phyloP scores from a whole-genome alignment of 352 stramenopile species.

The Phytopythium aichiense region DNA sequence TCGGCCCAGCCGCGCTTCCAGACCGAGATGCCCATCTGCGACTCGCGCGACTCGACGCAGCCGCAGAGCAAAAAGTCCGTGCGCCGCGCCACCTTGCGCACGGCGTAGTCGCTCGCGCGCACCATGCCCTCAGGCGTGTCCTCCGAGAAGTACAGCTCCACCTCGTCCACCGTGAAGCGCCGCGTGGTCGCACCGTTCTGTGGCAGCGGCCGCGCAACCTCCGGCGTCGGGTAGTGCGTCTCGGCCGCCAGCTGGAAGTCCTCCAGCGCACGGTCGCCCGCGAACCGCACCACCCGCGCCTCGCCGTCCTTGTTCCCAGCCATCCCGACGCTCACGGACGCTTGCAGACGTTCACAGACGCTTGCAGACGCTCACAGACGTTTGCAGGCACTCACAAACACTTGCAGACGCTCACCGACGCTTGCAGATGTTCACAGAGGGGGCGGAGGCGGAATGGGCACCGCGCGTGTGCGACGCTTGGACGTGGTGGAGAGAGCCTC shows the following conservation, averaged over 20 bases:
- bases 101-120: conserved; percentile 30
- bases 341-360: too few relatives aligned
- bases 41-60: conserved; percentile 36
- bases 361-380: too few relatives aligned
- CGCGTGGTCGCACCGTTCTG: conserved; percentile 42
- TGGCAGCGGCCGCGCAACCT: conserved; percentile 23
- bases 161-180: conserved; percentile 56
- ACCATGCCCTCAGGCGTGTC: conserved; percentile 32
- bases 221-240: conserved; percentile 49
- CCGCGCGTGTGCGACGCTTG: too few relatives aligned
- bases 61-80: conserved; percentile 51
- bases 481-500: too few relatives aligned
- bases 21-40: conserved; percentile 35
- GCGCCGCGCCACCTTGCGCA: conserved; percentile 42
- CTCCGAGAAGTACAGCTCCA: conserved; percentile 64
- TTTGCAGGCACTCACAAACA: too few relatives aligned
- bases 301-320: background rate
- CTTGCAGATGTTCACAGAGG: too few relatives aligned
- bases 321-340: too few relatives aligned
- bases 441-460: too few relatives aligned
- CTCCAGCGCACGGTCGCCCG: conserved; percentile 33
- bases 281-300: conserved; percentile 44
- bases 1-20: conserved; percentile 66
- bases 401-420: too few relatives aligned
- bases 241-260: conserved; percentile 18